Base-by-base conservation (phyloP, 1,139 yeast species). In the Torulaspora globosa region DNA sequence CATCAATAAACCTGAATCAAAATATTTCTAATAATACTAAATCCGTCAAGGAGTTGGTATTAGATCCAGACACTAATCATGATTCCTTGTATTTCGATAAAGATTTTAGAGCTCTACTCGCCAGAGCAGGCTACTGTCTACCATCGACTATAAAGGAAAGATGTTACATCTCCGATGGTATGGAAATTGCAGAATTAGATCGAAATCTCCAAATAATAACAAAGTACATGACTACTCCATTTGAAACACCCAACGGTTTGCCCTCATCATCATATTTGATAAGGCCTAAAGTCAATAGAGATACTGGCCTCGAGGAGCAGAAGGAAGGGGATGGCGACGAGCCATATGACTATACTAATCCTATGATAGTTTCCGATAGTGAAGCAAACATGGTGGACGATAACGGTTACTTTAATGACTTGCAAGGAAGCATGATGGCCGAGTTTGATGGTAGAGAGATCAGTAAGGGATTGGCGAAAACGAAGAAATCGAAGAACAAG, bases 21-120 rank as follows among this genome's bases (percentile, higher is more conserved):
- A 47, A 50, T 27, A 30, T 9, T 24, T 12, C 27, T 9, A 36
- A n/a, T 7, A 53, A 50, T 32, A 9, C 16, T 4, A 26, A 26
- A 18, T 14, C 14, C 16, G 5, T 4, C 14, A 15, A 16, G 11
- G 36, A 31, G 31, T 28, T 45, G 4, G 11, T 8, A 2, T 14
- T 48, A 15, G 40, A 35, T 12, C 42, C 46, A 2, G 41, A 33
- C 9, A 24, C 27, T 0, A 46, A 27, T 26, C 28, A 50, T 16
- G 52, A 57, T 21, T 52, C 60, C 3, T 18, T 58, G 2, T 33
- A 56, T 16, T 46, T 46, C 6, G 63, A 65, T 38, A 49, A 52
- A 29, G 66, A 65, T 47, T 58, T 62, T 12, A 54, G 69, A 38
- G 58, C 64, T 1, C 47, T 65, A 12, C 46, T 65, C 23, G 36